phyloP scores from a whole-genome alignment of 129 eudicot genomes.

The Gnaphalium uliginosum region DNA sequence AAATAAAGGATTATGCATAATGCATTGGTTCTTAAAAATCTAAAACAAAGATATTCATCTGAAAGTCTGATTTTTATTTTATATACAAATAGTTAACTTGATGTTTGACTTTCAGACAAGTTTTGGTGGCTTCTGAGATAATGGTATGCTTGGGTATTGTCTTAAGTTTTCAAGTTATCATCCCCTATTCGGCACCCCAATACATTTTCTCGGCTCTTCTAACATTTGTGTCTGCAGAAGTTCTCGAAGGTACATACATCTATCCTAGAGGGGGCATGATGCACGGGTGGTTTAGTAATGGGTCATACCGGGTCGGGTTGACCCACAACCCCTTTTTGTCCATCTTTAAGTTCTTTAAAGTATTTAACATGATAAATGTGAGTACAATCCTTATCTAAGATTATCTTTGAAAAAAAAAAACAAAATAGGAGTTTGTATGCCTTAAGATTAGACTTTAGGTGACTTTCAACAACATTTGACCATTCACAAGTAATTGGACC shows the following conservation, averaged over 20 bases:
- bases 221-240: conserved; percentile 69
- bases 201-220: conserved; percentile 56
- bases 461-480: background rate
- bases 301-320: background rate
- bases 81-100: background rate
- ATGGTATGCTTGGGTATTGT: conserved; percentile 62
- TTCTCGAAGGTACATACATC: conserved; percentile 53
- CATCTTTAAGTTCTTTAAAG: background rate
- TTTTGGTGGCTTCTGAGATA: conserved; percentile 61
- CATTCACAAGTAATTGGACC: background rate
- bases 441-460: background rate
- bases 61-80: background rate
- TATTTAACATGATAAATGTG: too few species aligned
- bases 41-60: background rate
- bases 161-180: conserved; percentile 48
- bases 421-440: background rate
- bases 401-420: too few species aligned
- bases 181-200: conserved; percentile 57
- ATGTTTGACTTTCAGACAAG: conserved; percentile 42
- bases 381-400: too few species aligned
- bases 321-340: background rate
- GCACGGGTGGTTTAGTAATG: background rate
- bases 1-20: background rate
- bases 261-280: background rate
- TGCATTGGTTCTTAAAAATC: background rate